Evolutionary conservation across 2,329 filamentous ascomycete species (phyloP).

Genomic region (Drechslerella stenobrocha): DNA sequence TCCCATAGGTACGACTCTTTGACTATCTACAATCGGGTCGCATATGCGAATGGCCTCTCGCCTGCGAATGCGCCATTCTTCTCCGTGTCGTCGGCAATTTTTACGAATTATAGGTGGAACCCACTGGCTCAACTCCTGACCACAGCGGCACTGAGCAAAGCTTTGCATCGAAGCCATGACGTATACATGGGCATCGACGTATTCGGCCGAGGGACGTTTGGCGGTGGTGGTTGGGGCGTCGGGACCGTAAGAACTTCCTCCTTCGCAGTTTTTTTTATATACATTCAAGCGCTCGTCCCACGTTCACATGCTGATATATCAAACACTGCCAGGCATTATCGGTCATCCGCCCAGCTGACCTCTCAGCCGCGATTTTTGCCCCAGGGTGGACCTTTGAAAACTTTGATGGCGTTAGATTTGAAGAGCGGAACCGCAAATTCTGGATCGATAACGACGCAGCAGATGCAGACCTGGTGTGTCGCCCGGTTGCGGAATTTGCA

Average conservation of each 20-base stretch:
- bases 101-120: slow-evolving; percentile 59
- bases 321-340: slow-evolving; percentile 53
- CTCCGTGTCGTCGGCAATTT: slow-evolving; percentile 55
- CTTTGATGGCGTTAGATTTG: slow-evolving; percentile 54
- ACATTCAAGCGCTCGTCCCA: too few relatives aligned
- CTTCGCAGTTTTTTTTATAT: background rate
- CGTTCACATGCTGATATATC: background rate
- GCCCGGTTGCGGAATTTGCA: slow-evolving; percentile 49
- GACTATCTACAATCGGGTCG: slow-evolving; percentile 56
- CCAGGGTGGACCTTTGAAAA: slow-evolving; percentile 60
- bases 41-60: slow-evolving; percentile 59
- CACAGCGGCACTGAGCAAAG: slow-evolving; percentile 51
- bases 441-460: slow-evolving; percentile 49
- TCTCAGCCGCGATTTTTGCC: slow-evolving; percentile 58
- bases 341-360: slow-evolving; percentile 54
- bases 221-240: slow-evolving; percentile 51
- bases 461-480: slow-evolving; percentile 33
- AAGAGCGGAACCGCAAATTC: slow-evolving; percentile 50
- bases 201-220: slow-evolving; percentile 58
- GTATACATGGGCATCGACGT: slow-evolving; percentile 59
- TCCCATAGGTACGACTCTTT: slow-evolving; percentile 58
- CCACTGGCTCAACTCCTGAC: slow-evolving; percentile 53
- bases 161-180: slow-evolving; percentile 49
- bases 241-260: slow-evolving; percentile 32
- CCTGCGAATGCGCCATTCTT: slow-evolving; percentile 56